These are phyloP conservation scores for Bruguiera gymnorhiza DNA, from an alignment of 345 rosid genomes.

Conservation along the genomic window DNA sequence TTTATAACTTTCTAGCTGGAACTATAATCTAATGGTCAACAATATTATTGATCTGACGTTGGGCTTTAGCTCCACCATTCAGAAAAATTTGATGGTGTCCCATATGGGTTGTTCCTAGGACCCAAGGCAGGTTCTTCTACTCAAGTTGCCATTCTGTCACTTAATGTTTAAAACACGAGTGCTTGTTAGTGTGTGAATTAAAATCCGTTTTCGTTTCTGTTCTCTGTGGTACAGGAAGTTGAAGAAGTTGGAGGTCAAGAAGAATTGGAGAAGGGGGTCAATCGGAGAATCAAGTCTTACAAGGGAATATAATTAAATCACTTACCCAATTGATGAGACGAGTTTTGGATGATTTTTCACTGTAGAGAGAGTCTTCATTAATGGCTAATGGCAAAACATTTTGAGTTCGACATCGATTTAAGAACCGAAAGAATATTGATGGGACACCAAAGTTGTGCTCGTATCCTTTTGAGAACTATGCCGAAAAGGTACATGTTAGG, in stretches of 20 bases:
- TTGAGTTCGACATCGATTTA: not conserved
- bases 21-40: constrained; percentile 5
- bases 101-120: constrained; percentile 64
- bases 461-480: not conserved
- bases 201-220: not conserved
- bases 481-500: not conserved
- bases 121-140: constrained; percentile 36
- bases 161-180: not conserved
- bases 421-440: too few relatives aligned
- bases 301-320: not conserved
- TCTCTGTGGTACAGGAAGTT: constrained; percentile 40
- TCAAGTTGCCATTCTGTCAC: too few relatives aligned
- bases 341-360: constrained; percentile 5
- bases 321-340: not conserved
- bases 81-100: constrained; percentile 55
- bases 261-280: constrained; percentile 45
- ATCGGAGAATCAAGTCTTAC: constrained; percentile 9
- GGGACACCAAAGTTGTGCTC: too few relatives aligned
- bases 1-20: not conserved
- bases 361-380: constrained; percentile 8
- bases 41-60: not conserved
- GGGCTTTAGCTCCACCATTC: constrained; percentile 53
- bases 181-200: not conserved
- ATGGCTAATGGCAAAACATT: constrained; percentile 1
- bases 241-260: constrained; percentile 48